Conservation (phyloP, 2,329 filamentous ascomycete genomes). For the Epichloe elymi region DNA sequence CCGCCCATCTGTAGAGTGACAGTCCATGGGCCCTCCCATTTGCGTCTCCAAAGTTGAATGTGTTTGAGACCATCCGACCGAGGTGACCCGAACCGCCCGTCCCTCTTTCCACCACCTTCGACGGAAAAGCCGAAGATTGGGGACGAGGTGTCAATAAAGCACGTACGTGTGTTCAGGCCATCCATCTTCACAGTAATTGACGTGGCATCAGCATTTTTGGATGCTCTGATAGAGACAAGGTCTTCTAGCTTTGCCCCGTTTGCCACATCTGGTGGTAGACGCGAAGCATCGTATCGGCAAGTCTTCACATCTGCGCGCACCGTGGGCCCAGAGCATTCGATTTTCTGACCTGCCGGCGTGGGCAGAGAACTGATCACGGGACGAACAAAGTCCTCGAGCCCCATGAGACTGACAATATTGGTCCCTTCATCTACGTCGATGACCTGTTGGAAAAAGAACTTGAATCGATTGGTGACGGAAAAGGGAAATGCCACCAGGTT, state of each 20-base stretch:
- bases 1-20: conserved; percentile 30
- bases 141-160: conserved; percentile 58
- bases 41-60: conserved; percentile 69
- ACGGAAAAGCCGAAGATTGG: conserved; percentile 54
- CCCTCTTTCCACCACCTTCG: conserved; percentile 42
- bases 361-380: conserved; percentile 57
- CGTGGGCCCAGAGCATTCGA: conserved; percentile 33
- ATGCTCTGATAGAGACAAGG: conserved; percentile 49
- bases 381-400: conserved; percentile 53
- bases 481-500: conserved; percentile 79
- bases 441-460: conserved; percentile 75
- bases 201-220: conserved; percentile 21
- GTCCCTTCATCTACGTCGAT: conserved; percentile 63
- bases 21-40: conserved; percentile 64
- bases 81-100: conserved; percentile 51
- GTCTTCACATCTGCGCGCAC: conserved; percentile 36
- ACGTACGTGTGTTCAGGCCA: conserved; percentile 66
- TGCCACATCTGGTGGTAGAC: conserved; percentile 46
- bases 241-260: conserved; percentile 30
- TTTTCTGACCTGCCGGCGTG: conserved; percentile 48
- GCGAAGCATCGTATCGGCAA: conserved; percentile 57
- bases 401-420: conserved; percentile 56
- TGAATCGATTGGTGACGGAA: conserved; percentile 63
- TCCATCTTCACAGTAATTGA: conserved; percentile 52
- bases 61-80: conserved; percentile 50